These are phyloP conservation scores for Climacium dendroides DNA, from an alignment of 225 moss, liverwort and hornwort species.

Conservation along the genomic window DNA sequence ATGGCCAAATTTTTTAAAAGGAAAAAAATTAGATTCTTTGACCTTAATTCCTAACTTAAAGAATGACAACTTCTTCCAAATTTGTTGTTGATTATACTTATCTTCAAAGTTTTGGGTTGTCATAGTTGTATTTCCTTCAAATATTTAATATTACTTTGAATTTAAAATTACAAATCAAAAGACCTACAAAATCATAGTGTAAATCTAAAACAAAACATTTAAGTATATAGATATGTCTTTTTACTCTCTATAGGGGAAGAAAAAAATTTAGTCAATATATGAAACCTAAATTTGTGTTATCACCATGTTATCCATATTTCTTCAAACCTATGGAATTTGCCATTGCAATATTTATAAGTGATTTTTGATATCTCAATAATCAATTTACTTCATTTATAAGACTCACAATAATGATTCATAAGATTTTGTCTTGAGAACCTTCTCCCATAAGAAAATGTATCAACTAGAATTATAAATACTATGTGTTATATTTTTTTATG, in stretches of 20 bases:
- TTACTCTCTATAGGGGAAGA: background rate
- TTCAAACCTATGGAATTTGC: background rate
- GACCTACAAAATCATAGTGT: background rate
- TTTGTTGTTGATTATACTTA: background rate
- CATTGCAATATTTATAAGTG: too few relatives aligned
- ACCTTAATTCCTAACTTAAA: background rate
- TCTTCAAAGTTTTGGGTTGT: background rate
- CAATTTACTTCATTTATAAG: too few relatives aligned
- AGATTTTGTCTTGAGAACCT: too few relatives aligned
- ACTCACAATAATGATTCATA: too few relatives aligned
- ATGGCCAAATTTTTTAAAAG: background rate
- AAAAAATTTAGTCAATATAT: background rate
- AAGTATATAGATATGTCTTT: background rate
- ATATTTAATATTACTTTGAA: too few relatives aligned
- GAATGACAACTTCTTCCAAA: background rate
- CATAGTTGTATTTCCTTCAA: too few relatives aligned
- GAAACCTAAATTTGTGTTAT: background rate
- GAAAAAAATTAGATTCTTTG: accelerated
- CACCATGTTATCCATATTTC: background rate
- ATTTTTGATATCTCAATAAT: background rate
- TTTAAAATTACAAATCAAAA: too few relatives aligned
- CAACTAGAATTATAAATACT: background rate
- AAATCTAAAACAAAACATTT: background rate
- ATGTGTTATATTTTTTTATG: background rate
- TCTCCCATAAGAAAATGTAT: too few relatives aligned